Evolutionary conservation across 805 yeast genomes (phyloP), one percentile per base, ranked within the genome.

Genomic region (Candida taoyuanica): DNA sequence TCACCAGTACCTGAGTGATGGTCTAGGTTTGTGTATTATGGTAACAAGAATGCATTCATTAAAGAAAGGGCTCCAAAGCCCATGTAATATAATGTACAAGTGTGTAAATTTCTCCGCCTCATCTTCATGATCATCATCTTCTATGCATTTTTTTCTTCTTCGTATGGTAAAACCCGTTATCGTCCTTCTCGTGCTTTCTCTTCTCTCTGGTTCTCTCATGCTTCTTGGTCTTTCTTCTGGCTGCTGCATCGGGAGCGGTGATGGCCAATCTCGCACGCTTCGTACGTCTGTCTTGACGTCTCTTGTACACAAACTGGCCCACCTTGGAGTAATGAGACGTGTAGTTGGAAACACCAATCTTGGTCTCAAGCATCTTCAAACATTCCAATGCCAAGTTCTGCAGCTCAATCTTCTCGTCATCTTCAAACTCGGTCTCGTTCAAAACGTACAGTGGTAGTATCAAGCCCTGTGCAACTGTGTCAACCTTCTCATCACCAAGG

Each of bases 181-280:
- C 89, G 55, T 85, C 94, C 58, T 76, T 83, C 36, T 74, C 78
- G 35, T 70, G 76, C 55, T 74, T 82, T 59, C 96, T 74, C 68
- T 81, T 85, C 46, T 84, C 93, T 58, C 89, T 77, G 20, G 75
- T 72, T 50, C 81, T 74, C 27, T 71, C 76, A 63, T 89, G 94
- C 59, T 84, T 85, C 62, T 70, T 81, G 53, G 85, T 55, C 63
- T 83, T 85, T 59, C 85, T 76, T 48, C 72, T 74, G 2, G 96
- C 93, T n/a, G 86, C 81, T 29, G 74, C 62, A 13, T 83, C 95
- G 1, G 98, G 98, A 4, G 82, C 84, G 16, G 71, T 73, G 9
- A 89, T 69, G 3, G 87, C 83, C 56, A 86, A 63, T 42, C 83
- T 80, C 0, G 95, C 83, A 40, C 88, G 71, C 55, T 80, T 81